Evolutionary conservation across 345 rosid genomes (phyloP), one percentile per base, ranked within the genome.

Genomic region (Citrus glauca): DNA sequence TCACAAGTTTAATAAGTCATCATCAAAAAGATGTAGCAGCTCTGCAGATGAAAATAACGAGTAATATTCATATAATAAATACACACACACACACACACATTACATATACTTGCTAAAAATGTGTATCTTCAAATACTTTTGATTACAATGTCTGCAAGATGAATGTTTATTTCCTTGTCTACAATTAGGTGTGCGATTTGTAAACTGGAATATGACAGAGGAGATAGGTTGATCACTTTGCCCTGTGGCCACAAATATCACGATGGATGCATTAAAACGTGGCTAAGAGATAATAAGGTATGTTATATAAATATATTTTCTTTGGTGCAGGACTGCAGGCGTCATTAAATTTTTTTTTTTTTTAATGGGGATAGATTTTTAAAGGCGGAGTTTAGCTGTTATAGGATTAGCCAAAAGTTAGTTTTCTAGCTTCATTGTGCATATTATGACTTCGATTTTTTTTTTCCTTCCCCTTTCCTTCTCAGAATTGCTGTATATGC

Each of bases 171-270:
- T 42, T 11, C 48, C 20, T 3, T 28, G 37, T 16, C 35, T 28
- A n/a, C 50, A 19, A 60, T 9, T 40, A 55, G 81, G 72, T 72
- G 77, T 65, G 78, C 35, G 17, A 67, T 73, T 57, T 67, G 78
- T 32, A 59, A 73, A 57, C n/a, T 33, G 25, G 81, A 79, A 38
- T 67, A 56, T 5, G 10, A 24, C 33, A 59, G n/a, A 10, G 82
- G 62, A 19, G 78, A 59, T 22, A 28, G 7, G 7, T 10, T 73
- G 69, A 42, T 67, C 30, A 61, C 74, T 10, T 67, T 79, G 70
- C 77, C 78, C 33, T 79, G 78, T 59, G 33, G 65, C 5, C 81
- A 78, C 81, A 55, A 65, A 27, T 78, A 64, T 37, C 81, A 72
- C 0, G 56, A 65, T n/a, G 72, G 65, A 3, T 79, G 81, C 71